phyloP scores from a whole-genome alignment of 768 basidiomycete species.

The Mycena latifolia region DNA sequence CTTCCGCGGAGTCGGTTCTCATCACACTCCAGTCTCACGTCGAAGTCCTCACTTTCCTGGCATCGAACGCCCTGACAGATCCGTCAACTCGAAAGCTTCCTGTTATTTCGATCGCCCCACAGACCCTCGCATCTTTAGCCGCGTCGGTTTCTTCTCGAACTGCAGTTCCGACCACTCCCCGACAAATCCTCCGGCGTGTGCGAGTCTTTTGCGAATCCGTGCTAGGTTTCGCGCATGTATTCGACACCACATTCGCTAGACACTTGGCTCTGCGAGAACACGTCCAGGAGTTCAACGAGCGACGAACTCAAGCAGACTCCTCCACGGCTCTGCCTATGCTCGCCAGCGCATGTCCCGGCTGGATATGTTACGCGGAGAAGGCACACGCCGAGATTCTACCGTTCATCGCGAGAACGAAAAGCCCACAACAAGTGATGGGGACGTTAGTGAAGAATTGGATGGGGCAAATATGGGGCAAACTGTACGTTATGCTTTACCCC shows the following conservation, averaged over 20 bases:
- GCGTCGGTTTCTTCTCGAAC: conserved; percentile 67
- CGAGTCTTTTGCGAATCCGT: conserved; percentile 74
- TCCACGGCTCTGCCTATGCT: conserved; percentile 82
- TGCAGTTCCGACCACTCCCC: conserved; percentile 58
- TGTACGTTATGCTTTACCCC: conserved; percentile 59
- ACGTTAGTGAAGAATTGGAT: conserved; percentile 93
- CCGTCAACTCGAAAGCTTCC: conserved; percentile 62
- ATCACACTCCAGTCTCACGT: conserved; percentile 96
- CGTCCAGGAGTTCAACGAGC: conserved; percentile 82
- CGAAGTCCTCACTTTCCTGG: conserved; percentile 88
- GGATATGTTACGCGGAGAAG: conserved; percentile 99
- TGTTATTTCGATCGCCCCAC: conserved; percentile 91
- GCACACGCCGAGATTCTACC: conserved; percentile 95
- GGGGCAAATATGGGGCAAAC: conserved; percentile 71
- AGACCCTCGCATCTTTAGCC: conserved; percentile 85
- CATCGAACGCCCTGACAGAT: conserved; percentile 62
- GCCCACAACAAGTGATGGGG: conserved; percentile 96
- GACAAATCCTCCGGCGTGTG: conserved; percentile 77
- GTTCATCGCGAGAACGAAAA: conserved; percentile 89
- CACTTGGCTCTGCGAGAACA: conserved; percentile 90
- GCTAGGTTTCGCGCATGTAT: conserved; percentile 85
- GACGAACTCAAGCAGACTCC: conserved; percentile 55
- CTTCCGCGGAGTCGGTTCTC: conserved; percentile 96
- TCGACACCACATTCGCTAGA: conserved; percentile 95
- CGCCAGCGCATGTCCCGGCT: conserved; percentile 96